Evolutionary conservation across 202 grass and related monocot species (phyloP), one percentile per base, ranked within the genome.

Genomic region (Carex arenaria): DNA sequence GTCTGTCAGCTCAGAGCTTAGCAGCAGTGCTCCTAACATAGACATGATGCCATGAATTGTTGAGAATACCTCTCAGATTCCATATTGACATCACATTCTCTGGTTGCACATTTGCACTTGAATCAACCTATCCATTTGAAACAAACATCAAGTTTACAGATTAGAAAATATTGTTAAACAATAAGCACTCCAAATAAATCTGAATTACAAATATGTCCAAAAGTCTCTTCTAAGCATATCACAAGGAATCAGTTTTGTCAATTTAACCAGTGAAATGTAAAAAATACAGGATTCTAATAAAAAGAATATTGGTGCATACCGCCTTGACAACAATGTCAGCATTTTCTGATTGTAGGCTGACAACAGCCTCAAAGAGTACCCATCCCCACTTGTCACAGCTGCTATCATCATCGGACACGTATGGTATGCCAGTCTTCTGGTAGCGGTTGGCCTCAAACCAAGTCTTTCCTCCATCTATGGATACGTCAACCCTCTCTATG

Each of bases 31-130:
- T 80, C 66, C 85, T 89, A 76, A 96, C 85, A 77, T 86, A 84
- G 70, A 97, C 87, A 42, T 90, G 90, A 82, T 97, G 94, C 94
- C 94, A 97, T 53, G 94, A 92, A 72, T 86, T 97, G 63, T 97
- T 97, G n/a, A 97, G 90, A 83, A 97, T 92, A 80, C 91, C 94
- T 89, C 94, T 97, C 76, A 97, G 86, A 54, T 97, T 97, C 94
- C 94, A 97, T 87, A 97, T 84, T 55, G 83, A 75, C 65, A 90
- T 87, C 20, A 97, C 91, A 4, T 92, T 94, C 79, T 97, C 91
- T 0, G 94, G 94, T 60, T 97, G 95, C 56, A 95, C 83, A 53
- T 98, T 98, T 38, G 92, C 89, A 20, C 92, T 85, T 14, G 95
- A 87, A 77, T 98, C 95, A 80, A 93, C 95, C 92, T 98, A 80